A percentile compares a stretch with the other conserved stretches of the same genome.
phyloP scores from a whole-genome alignment of 2,329 filamentous ascomycete species.

The Fusarium armeniacum region DNA sequence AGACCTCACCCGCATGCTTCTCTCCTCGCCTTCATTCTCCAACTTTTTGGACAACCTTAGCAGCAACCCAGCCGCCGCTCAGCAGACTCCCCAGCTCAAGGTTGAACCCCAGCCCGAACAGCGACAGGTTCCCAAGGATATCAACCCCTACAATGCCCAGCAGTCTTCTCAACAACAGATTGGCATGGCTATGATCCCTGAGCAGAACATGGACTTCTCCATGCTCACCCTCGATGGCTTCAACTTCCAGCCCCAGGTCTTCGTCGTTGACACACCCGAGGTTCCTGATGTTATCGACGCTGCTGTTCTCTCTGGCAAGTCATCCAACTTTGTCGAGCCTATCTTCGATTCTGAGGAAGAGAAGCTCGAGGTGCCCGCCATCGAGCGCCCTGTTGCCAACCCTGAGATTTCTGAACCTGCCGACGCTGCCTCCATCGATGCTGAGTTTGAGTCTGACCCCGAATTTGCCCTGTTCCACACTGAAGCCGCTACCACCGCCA shows the following conservation, averaged over 20 bases:
- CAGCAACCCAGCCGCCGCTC: conserved; percentile 66
- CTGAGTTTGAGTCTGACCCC: conserved; percentile 73
- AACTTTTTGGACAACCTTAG: conserved; percentile 82
- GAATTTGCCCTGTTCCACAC: conserved; percentile 73
- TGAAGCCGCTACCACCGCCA: conserved; percentile 47
- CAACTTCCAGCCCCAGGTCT: conserved; percentile 78
- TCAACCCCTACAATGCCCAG: conserved; percentile 71
- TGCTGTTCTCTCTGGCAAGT: conserved; percentile 78
- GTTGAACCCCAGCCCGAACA: conserved; percentile 60
- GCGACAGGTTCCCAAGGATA: conserved; percentile 73
- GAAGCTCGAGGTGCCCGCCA: conserved; percentile 69
- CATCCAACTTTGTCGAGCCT: conserved; percentile 66
- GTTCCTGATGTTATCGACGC: conserved; percentile 72
- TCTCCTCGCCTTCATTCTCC: conserved; percentile 85
- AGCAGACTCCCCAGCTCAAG: conserved; percentile 57
- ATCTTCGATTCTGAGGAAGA: conserved; percentile 62
- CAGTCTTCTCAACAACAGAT: conserved; percentile 76
- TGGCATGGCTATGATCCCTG: conserved; percentile 86
- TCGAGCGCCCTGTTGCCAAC: conserved; percentile 64
- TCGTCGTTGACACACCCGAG: conserved; percentile 79
- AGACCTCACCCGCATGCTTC: conserved; percentile 84
- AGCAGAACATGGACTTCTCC: conserved; percentile 81
- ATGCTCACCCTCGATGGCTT: conserved; percentile 74
- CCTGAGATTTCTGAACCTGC: conserved; percentile 49
- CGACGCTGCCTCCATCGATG: conserved; percentile 57